A percentile compares a stretch with the other conserved stretches of the same genome.
These are phyloP conservation scores for Thalassiosira mediterranea DNA, from an alignment of 352 stramenopile species.

Conservation along the genomic window DNA sequence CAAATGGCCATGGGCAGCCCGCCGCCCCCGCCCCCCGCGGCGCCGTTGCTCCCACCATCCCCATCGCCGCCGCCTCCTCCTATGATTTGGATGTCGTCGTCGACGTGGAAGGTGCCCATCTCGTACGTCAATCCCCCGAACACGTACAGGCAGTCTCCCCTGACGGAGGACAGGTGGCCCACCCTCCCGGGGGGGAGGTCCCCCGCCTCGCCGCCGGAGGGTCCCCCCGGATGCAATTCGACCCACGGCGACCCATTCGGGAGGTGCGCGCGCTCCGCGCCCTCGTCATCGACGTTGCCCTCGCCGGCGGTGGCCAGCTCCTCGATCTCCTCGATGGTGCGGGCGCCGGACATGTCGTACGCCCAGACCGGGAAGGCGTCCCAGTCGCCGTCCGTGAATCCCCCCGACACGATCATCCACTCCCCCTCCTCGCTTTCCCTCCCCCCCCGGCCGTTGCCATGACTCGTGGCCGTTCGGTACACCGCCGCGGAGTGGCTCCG, in stretches of 20 bases:
- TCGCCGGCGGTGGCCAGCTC: no score
- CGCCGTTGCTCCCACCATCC: no score
- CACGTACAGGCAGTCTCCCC: conserved; percentile 55
- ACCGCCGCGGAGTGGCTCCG: no score
- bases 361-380: conserved; percentile 61
- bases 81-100: no score
- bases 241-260: conserved; percentile 3
- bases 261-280: no score
- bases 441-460: no score
- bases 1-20: conserved; percentile 41
- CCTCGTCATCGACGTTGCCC: no score
- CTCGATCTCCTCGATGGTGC: background rate
- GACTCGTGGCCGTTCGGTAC: no score
- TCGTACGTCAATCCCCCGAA: conserved; percentile 64
- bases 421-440: conserved; percentile 38
- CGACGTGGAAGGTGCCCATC: no score
- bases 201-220: conserved; percentile 21
- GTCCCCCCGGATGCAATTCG: conserved; percentile 33
- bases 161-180: conserved; percentile 52
- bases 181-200: conserved; percentile 44
- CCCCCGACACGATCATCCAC: conserved; percentile 72
- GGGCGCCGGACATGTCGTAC: conserved; percentile 26
- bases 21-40: no score
- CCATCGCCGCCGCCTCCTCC: no score
- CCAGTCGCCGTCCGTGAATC: conserved; percentile 66